Conservation (phyloP, 2,329 filamentous ascomycete species). For the Incumbomyces lentus region DNA sequence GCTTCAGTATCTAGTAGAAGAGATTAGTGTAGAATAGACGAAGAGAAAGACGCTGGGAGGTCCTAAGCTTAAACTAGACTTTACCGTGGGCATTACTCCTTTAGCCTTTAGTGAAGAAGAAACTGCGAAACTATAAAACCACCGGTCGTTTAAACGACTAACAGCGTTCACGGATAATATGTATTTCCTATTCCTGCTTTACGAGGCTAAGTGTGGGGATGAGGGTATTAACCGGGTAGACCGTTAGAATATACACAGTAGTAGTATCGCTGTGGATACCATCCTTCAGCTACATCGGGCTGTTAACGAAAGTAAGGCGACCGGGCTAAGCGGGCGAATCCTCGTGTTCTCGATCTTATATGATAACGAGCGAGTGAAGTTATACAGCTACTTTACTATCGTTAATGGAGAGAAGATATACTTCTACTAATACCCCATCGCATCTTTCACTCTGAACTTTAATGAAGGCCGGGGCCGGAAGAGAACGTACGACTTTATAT, state of each 20-base stretch:
- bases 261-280: constrained; percentile 1
- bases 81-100: neutral
- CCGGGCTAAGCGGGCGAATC: constrained; percentile 2
- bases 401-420: neutral
- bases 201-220: constrained; percentile 1
- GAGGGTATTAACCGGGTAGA: neutral
- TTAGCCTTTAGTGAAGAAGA: constrained; percentile 2
- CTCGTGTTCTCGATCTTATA: constrained; percentile 7
- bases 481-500: constrained; percentile 8
- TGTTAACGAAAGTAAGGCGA: neutral
- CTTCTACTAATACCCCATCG: constrained; percentile 7
- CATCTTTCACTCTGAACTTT: constrained; percentile 1
- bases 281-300: constrained; percentile 4
- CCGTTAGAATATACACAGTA: constrained; percentile 3
- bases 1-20: constrained; percentile 2
- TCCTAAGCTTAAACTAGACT: constrained; percentile 1
- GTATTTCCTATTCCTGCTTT: constrained; percentile 5
- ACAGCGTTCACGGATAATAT: constrained; percentile 2
- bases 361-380: constrained; percentile 1
- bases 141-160: neutral
- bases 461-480: neutral
- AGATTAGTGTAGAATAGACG: constrained; percentile 2
- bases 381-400: constrained; percentile 2
- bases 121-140: neutral
- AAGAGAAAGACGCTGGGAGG: constrained; percentile 3